Evolutionary conservation across 345 rosid species (phyloP).

Genomic region (Populus pruinosa): DNA sequence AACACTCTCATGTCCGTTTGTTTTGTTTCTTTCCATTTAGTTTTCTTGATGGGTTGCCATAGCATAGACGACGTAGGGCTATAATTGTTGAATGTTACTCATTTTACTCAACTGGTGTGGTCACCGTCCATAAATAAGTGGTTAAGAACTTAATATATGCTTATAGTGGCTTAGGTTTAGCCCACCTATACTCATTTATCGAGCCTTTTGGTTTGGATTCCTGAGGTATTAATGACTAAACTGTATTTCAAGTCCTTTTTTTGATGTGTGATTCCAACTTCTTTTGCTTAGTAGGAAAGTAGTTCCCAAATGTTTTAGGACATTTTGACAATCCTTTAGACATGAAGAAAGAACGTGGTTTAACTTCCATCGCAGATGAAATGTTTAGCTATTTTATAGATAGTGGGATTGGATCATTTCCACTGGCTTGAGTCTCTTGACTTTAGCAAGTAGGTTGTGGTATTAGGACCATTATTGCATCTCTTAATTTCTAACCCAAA

Average conservation of each 20-base stretch:
- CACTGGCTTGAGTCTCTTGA: neutral
- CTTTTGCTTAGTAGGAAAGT: neutral
- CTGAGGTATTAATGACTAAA: too few species aligned
- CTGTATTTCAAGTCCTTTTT: too few species aligned
- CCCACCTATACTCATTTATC: neutral
- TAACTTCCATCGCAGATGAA: neutral
- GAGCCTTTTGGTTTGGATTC: neutral
- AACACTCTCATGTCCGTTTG: neutral
- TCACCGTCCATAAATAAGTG: neutral
- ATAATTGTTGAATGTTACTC: neutral
- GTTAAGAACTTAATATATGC: neutral
- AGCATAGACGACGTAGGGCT: neutral
- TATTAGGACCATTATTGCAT: neutral
- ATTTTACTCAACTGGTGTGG: neutral
- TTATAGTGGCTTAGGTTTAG: neutral
- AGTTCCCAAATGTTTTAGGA: neutral
- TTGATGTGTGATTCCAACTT: neutral
- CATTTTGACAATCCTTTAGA: neutral
- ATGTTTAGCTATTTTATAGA: neutral
- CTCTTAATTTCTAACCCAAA: neutral
- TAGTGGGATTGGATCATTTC: too few species aligned
- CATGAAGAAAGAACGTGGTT: neutral
- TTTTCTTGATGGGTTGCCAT: neutral
- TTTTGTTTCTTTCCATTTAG: neutral
- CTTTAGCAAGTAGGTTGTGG: neutral